Evolutionary conservation across 768 basidiomycete species (phyloP).

Genomic region (Tubosaeta brunneosetosa): DNA sequence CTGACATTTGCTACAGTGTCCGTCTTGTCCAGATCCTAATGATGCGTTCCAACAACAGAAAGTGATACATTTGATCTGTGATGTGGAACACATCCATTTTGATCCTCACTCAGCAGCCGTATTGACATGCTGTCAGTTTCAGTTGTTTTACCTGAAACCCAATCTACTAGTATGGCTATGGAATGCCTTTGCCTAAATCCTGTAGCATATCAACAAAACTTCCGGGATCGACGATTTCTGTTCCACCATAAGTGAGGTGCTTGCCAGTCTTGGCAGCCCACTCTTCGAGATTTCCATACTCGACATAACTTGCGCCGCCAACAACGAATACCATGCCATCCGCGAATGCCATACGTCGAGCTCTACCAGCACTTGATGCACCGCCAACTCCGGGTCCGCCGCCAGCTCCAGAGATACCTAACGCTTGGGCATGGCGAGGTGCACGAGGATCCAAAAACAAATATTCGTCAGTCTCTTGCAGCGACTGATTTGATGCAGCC

Average conservation of each 20-base stretch:
- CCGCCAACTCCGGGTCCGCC: constrained; percentile 41
- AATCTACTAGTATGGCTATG: constrained; percentile 25
- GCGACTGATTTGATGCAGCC: constrained; percentile 86
- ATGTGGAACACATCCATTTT: neutral
- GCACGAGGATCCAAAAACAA: constrained; percentile 90
- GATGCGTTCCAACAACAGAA: constrained; percentile 56
- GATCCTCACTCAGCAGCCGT: constrained; percentile 12
- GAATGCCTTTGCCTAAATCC: constrained; percentile 47
- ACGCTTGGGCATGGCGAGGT: constrained; percentile 50
- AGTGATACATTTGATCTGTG: constrained; percentile 33
- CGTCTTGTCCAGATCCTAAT: constrained; percentile 77
- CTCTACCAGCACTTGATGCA: constrained; percentile 34
- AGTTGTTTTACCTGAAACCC: constrained; percentile 16
- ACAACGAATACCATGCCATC: constrained; percentile 94
- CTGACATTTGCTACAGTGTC: constrained; percentile 43
- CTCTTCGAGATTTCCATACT: constrained; percentile 94
- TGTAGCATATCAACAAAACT: constrained; percentile 75
- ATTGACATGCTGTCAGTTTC: neutral
- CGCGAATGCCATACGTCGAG: constrained; percentile 67
- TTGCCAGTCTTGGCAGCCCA: constrained; percentile 84
- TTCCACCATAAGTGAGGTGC: constrained; percentile 89
- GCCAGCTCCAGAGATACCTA: constrained; percentile 43
- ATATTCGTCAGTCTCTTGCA: constrained; percentile 96
- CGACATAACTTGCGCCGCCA: constrained; percentile 95
- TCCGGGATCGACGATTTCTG: constrained; percentile 88